Base-by-base conservation (phyloP, 139 green algal species). In the Auxenochlorella protothecoides region DNA sequence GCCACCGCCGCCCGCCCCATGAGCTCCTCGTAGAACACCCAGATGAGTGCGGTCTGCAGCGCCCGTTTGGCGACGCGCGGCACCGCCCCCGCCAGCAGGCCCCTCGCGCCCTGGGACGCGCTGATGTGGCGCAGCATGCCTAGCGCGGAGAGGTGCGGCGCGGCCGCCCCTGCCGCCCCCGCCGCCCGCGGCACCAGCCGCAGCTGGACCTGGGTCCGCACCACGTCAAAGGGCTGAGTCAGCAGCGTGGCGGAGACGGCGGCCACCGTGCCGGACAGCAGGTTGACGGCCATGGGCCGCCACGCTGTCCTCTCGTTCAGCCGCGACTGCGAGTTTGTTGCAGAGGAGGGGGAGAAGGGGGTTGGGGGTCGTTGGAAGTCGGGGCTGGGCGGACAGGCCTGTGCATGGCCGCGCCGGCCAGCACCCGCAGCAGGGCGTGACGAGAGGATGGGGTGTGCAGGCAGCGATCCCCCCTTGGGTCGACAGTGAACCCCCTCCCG, bases 11-110 rank as follows among this genome's bases (percentile, higher is more conserved):
- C 63, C n/a, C 81, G 67, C 2, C 87, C 87, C 65, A 87, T 62
- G 59, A 96, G 78, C 73, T 94, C 89, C 72, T 96, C 90, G 68
- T 94, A 96, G 44, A 96, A 71, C 15, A 89, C 93, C 90, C 90
- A 97, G 56, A 97, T 85, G 59, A 97, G 74, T 2, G 89, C 89
- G 8, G 91, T 96, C 83, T 97, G 91, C 65, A 90, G 61, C 7
- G 82, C 91, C 62, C 91, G 84, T 80, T 96, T 96, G 0, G 92
- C 59, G 11, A 95, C 71, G 51, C 89, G 78, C 5, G 89, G 89
- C 15, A 71, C 78, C 11, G 81, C 76, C 12, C 89, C 89, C 80
- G 78, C 74, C 56, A 76, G 14, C 59, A 79, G 66, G 7, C 72
- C 71, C 53, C 60, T 16, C 13, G 65, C 59, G 52, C 80, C 80